These are phyloP conservation scores for Dicorynia guianensis DNA, from an alignment of 306 rosid genomes.

Conservation along the genomic window DNA sequence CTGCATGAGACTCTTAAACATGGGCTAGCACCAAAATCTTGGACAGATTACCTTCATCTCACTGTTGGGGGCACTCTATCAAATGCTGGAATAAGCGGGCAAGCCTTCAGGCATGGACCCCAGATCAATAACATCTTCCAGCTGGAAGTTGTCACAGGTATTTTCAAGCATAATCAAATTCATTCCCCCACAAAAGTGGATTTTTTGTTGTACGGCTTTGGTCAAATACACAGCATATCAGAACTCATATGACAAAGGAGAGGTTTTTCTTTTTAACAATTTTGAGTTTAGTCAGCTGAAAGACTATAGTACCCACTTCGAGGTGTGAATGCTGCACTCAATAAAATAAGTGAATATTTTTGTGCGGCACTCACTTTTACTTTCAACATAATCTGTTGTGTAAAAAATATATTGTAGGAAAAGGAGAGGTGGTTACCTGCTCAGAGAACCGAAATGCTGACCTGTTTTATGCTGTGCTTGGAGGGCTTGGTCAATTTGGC, in stretches of 20 bases:
- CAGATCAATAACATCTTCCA: conserved; percentile 83
- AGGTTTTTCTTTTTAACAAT: not conserved
- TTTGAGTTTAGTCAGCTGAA: not conserved
- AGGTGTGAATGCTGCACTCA: conserved; percentile 22
- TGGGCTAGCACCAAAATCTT: conserved; percentile 93
- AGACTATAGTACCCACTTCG: conserved; percentile 6
- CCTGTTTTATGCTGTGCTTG: conserved; percentile 83
- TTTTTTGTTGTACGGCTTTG: conserved; percentile 13
- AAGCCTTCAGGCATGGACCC: conserved; percentile 95
- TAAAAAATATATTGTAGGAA: conserved; percentile 61
- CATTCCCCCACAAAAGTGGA: conserved; percentile 7
- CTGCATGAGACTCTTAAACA: conserved; percentile 80
- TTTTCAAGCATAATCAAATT: conserved; percentile 21
- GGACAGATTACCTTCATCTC: conserved; percentile 97
- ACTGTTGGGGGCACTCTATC: conserved; percentile 97
- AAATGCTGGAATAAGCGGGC: conserved; percentile 94
- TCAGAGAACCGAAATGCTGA: conserved; percentile 72
- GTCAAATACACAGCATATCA: not conserved
- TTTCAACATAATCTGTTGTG: conserved; percentile 21
- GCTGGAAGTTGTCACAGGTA: conserved; percentile 94
- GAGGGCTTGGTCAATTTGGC: conserved; percentile 99
- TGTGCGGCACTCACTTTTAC: not conserved
- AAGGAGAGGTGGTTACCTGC: conserved; percentile 86
- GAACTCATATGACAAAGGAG: not conserved
- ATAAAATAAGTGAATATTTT: not conserved